Evolutionary conservation across 768 basidiomycete genomes (phyloP).

Genomic region (Tephrocybe rancida): DNA sequence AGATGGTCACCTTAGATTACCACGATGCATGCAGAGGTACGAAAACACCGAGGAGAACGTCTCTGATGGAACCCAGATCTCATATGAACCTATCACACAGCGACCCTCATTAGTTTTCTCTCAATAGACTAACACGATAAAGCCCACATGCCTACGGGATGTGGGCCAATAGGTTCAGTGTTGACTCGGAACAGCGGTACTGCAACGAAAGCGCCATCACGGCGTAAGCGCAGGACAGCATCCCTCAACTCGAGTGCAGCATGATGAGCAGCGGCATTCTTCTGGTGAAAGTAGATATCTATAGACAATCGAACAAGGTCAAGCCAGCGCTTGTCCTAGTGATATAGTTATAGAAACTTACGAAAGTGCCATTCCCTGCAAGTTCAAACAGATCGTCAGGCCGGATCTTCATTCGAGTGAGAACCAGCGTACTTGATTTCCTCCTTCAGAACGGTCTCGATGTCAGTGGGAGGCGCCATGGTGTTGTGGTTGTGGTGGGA

Average conservation of each 20-base stretch:
- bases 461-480: slow-evolving; percentile 39
- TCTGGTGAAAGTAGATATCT: slow-evolving; percentile 84
- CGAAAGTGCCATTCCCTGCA: slow-evolving; percentile 81
- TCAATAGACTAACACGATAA: neutral
- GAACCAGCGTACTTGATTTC: slow-evolving; percentile 60
- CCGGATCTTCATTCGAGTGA: neutral
- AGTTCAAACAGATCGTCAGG: neutral
- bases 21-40: slow-evolving; percentile 70
- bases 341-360: slow-evolving; percentile 36
- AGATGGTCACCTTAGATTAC: slow-evolving; percentile 58
- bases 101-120: neutral
- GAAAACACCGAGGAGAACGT: slow-evolving; percentile 79
- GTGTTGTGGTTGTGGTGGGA: neutral
- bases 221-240: slow-evolving; percentile 67
- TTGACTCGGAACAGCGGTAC: slow-evolving; percentile 78
- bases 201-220: slow-evolving; percentile 79
- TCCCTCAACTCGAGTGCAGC: slow-evolving; percentile 71
- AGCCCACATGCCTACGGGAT: slow-evolving; percentile 64
- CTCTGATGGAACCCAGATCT: slow-evolving; percentile 78
- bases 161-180: slow-evolving; percentile 68
- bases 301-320: neutral
- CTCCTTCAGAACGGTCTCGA: slow-evolving; percentile 55
- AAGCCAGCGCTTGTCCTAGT: neutral
- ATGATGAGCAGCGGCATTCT: slow-evolving; percentile 60
- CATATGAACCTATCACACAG: slow-evolving; percentile 59